Base-by-base conservation (phyloP, 768 basidiomycete species). In the Favolaschia claudopus region DNA sequence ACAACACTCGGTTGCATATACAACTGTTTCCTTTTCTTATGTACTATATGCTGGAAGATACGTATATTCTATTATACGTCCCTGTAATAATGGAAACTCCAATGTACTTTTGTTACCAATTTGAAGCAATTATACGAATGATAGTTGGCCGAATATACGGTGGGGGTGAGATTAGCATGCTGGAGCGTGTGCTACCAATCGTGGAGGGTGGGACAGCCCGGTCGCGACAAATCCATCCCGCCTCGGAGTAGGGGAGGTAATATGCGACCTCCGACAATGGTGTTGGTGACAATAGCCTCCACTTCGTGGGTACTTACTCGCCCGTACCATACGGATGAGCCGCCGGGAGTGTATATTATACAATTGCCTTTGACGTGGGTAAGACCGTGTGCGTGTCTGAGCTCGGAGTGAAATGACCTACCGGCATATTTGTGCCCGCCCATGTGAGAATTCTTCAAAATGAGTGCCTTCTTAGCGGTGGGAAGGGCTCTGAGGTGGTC, bases 371-470 rank as follows among this genome's bases (percentile, higher is more conserved):
- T n/a, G n/a, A n/a, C n/a, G n/a, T n/a, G n/a, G n/a, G 22, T 7
- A 13, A 25, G 31, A 45, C 12, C 31, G 44, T 43, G 40, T 43
- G 12, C 40, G 40, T 9, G 12, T 13, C 24, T 22, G 9, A 9
- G 9, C 10, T 14, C 10, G 40, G 40, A 12, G 12, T 22, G 14
- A 13, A 10, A 7, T 14, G 28, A 10, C 10, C 95, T 95, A 39
- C 95, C 95, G 33, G 93, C 90, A 70, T 89, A 98, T 67, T 89
- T 89, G 78, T 98, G 96, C 3, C 96, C 95, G 20, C 96, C 96
- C 38, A 95, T 81, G 77, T 99, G 96, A 25, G 93, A 96, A 52
- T 88, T 90, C 68, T 84, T 87, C 68, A 98, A 77, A 57, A 99
- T 89, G 42, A 97, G 89, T 5, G 88, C 95, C 44, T 86, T 85